phyloP scores from a whole-genome alignment of 2,329 filamentous ascomycete genomes.

The Aspergillus latus region DNA sequence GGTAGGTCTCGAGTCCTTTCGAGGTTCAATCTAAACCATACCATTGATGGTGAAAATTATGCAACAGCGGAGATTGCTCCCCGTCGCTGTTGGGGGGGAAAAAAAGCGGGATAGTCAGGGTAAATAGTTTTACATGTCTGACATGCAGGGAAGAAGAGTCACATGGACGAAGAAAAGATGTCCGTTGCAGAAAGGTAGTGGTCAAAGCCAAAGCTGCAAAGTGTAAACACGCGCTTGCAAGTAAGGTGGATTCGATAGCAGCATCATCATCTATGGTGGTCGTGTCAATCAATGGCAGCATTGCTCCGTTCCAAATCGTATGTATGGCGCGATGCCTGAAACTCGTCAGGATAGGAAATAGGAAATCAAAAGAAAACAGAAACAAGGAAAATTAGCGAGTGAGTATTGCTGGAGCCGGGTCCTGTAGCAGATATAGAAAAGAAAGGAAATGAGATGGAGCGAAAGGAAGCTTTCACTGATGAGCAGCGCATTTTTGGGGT shows the following conservation, averaged over 20 bases:
- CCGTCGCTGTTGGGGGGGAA: not conserved
- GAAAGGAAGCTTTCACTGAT: constrained; percentile 6
- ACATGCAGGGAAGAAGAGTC: constrained; percentile 3
- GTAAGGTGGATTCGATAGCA: constrained; percentile 17
- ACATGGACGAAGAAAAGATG: constrained; percentile 8
- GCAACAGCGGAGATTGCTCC: constrained; percentile 5
- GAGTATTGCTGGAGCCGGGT: constrained; percentile 5
- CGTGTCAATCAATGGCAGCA: constrained; percentile 26
- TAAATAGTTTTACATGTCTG: constrained; percentile 1
- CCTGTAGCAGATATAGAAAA: constrained; percentile 1
- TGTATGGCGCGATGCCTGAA: constrained; percentile 18
- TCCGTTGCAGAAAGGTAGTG: not conserved
- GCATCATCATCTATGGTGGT: constrained; percentile 24
- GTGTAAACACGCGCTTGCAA: constrained; percentile 17
- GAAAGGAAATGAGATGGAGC: constrained; percentile 9
- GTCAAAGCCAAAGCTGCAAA: constrained; percentile 8
- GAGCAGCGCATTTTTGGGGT: constrained; percentile 1
- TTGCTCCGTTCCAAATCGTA: constrained; percentile 25
- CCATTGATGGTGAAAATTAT: constrained; percentile 10
- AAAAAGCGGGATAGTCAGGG: constrained; percentile 5
- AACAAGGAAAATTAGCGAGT: constrained; percentile 13
- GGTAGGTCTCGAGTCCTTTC: constrained; percentile 2
- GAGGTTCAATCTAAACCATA: constrained; percentile 4
- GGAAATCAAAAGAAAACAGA: constrained; percentile 8
- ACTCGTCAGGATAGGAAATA: constrained; percentile 16